phyloP scores from a whole-genome alignment of 352 stramenopile species.

The Phytophthora agathidicida region DNA sequence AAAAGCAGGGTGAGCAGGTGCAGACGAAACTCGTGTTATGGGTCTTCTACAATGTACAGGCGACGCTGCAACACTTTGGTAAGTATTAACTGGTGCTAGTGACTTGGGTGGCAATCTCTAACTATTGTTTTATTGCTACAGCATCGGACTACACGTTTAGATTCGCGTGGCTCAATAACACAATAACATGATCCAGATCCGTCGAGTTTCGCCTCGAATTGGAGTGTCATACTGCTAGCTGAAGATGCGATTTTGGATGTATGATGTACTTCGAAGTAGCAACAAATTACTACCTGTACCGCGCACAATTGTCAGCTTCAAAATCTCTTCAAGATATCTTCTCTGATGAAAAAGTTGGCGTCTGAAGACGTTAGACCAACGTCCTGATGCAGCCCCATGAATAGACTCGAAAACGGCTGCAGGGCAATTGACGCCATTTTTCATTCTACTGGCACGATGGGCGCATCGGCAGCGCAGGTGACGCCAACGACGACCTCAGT shows the following conservation, averaged over 20 bases:
- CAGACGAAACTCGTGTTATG: constrained; percentile 48
- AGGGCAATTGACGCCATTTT: too few species aligned
- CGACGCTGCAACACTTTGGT: constrained; percentile 39
- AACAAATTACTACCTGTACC: too few species aligned
- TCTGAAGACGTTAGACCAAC: too few species aligned
- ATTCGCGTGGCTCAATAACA: constrained; percentile 31
- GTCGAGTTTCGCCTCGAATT: too few species aligned
- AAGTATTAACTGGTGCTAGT: too few species aligned
- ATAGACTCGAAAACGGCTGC: constrained; percentile 4
- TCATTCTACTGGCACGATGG: neutral
- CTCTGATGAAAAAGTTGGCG: too few species aligned
- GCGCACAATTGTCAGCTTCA: too few species aligned
- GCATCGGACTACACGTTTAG: constrained; percentile 39
- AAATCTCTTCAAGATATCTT: too few species aligned
- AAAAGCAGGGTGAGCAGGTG: constrained; percentile 36
- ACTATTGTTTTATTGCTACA: neutral
- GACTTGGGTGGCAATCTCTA: too few species aligned
- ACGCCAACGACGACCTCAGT: neutral
- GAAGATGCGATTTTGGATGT: too few species aligned
- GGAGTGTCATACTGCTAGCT: too few species aligned
- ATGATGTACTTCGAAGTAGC: too few species aligned
- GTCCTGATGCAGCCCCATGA: constrained; percentile 14
- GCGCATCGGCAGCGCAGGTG: neutral
- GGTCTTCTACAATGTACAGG: constrained; percentile 46
- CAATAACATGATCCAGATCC: constrained; percentile 10